These are phyloP conservation scores for Fomitopsis betulina DNA, from an alignment of 1,284 basidiomycete species.

Conservation along the genomic window DNA sequence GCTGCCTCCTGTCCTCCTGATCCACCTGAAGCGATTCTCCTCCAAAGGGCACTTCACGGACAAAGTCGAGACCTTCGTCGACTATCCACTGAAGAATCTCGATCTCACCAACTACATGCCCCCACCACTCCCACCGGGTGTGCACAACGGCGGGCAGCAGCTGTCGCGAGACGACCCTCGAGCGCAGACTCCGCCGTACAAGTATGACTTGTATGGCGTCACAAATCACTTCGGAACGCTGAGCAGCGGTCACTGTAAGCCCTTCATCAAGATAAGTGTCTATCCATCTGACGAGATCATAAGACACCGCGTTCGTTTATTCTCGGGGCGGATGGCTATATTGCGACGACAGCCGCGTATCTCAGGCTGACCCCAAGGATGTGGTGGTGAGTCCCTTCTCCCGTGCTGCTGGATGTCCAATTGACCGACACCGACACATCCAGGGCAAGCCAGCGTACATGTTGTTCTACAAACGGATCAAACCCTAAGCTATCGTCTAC, in stretches of 20 bases:
- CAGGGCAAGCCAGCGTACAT: constrained; percentile 87
- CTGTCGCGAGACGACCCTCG: constrained; percentile 67
- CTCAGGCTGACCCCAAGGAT: constrained; percentile 65
- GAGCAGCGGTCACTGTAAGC: constrained; percentile 88
- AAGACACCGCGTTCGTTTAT: constrained; percentile 86
- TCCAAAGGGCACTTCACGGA: constrained; percentile 92
- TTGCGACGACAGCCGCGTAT: constrained; percentile 83
- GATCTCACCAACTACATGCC: constrained; percentile 95
- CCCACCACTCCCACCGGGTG: constrained; percentile 63
- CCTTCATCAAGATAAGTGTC: constrained; percentile 14
- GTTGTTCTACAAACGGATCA: constrained; percentile 78
- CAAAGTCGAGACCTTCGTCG: constrained; percentile 88
- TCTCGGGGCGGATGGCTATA: constrained; percentile 81
- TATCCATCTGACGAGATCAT: constrained; percentile 2
- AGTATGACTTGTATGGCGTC: constrained; percentile 86
- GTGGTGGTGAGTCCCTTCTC: constrained; percentile 67
- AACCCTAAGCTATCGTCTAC: constrained; percentile 36
- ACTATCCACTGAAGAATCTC: constrained; percentile 80
- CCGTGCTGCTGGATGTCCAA: neutral
- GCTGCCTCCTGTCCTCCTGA: constrained; percentile 89
- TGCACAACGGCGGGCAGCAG: constrained; percentile 35
- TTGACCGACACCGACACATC: constrained; percentile 2
- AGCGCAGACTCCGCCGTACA: constrained; percentile 78
- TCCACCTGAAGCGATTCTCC: constrained; percentile 96
- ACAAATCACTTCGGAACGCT: constrained; percentile 92